phyloP scores from a whole-genome alignment of 176 grass and related monocot genomes.

The Carex pumila region DNA sequence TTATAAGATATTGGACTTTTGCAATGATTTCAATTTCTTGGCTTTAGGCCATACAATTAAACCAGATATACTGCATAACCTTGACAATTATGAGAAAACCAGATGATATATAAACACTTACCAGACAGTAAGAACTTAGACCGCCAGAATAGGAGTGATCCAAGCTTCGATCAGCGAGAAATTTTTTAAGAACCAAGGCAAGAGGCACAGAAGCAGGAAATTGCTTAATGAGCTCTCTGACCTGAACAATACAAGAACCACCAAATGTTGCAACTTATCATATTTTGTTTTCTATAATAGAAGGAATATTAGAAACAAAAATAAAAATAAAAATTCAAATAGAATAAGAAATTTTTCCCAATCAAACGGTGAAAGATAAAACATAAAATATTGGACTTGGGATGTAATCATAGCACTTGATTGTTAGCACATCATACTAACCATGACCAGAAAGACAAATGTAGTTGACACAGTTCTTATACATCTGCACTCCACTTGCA shows the following conservation, averaged over 20 bases:
- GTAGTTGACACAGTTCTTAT: background rate
- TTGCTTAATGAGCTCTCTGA: conserved; percentile 72
- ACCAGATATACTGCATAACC: background rate
- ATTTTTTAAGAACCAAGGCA: conserved; percentile 89
- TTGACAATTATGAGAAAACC: background rate
- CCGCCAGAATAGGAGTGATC: conserved; percentile 94
- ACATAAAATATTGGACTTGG: background rate
- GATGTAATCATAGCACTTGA: background rate
- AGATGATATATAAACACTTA: conserved; percentile 20
- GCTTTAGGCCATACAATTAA: background rate
- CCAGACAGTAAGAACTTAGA: conserved; percentile 97
- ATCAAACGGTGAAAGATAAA: background rate
- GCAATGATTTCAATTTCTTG: background rate
- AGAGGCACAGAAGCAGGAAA: conserved; percentile 86
- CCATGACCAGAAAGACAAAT: background rate
- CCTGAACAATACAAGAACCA: conserved; percentile 37
- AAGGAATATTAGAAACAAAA: background rate
- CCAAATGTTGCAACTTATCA: background rate
- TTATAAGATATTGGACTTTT: background rate
- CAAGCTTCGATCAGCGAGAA: conserved; percentile 91
- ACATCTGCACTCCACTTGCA: background rate
- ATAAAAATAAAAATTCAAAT: background rate
- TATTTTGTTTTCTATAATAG: background rate
- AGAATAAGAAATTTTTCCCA: background rate
- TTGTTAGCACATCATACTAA: background rate